Evolutionary conservation across 176 grass and related monocot species (phyloP).

Genomic region (Aegilops umbellulata): DNA sequence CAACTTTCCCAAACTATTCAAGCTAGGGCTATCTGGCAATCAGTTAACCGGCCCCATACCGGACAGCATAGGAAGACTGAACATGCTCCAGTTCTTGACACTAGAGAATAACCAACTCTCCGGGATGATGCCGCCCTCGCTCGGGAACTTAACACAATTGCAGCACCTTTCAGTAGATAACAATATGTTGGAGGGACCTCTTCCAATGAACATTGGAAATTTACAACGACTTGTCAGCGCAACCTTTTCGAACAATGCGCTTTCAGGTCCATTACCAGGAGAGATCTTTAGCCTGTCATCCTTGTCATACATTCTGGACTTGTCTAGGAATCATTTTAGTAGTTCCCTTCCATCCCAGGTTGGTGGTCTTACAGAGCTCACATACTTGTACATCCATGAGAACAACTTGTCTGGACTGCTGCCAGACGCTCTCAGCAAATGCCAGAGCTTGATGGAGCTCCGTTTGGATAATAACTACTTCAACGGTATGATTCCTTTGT

Average conservation of each 20-base stretch:
- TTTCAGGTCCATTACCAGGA: constrained; percentile 22
- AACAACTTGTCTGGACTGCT: constrained; percentile 44
- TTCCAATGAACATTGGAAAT: constrained; percentile 25
- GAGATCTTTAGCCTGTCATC: constrained; percentile 26
- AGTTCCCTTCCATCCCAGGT: constrained; percentile 37
- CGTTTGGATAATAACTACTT: constrained; percentile 43
- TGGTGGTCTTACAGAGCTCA: constrained; percentile 37
- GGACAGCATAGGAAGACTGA: constrained; percentile 38
- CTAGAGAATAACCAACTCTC: constrained; percentile 32
- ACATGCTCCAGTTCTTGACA: constrained; percentile 35
- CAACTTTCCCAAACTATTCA: constrained; percentile 32
- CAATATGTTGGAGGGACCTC: constrained; percentile 21
- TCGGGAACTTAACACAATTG: constrained; percentile 37
- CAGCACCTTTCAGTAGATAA: constrained; percentile 7
- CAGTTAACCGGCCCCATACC: constrained; percentile 38
- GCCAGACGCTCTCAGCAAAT: constrained; percentile 35
- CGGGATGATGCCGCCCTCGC: constrained; percentile 31
- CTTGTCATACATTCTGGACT: constrained; percentile 27
- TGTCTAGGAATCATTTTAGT: constrained; percentile 35
- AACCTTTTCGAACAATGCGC: constrained; percentile 12
- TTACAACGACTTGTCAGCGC: constrained; percentile 14
- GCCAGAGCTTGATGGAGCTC: constrained; percentile 48
- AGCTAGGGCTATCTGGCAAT: constrained; percentile 37
- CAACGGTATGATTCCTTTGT: constrained; percentile 35
- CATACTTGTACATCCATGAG: constrained; percentile 35